Percentiles rank a stretch among this genome's conserved stretches.
Evolutionary conservation across 106 monocot genomes (phyloP).

Genomic region (Apostasia ramifera): DNA sequence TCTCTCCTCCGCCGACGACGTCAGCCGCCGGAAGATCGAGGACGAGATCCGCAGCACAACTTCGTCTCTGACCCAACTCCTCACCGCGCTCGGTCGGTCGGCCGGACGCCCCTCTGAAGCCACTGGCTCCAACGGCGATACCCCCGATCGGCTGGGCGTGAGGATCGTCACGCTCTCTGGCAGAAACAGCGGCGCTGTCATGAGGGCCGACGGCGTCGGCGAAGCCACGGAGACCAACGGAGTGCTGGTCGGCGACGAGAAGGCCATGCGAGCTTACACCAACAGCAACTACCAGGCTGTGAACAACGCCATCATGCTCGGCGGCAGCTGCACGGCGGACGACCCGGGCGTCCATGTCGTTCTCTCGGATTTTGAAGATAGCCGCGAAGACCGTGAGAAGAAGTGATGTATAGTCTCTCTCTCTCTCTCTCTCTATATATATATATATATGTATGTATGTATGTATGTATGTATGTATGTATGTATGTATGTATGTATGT

Average conservation of each 20-base stretch:
- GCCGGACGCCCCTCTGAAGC: not conserved
- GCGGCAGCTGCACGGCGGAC: slow-evolving; percentile 8
- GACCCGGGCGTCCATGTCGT: slow-evolving; percentile 10
- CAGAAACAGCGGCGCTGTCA: slow-evolving; percentile 10
- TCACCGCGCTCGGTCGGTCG: slow-evolving; percentile 5
- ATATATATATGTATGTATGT: too few relatives aligned
- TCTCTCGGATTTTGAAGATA: not conserved
- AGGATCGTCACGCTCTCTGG: slow-evolving; percentile 13
- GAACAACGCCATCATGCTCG: slow-evolving; percentile 15
- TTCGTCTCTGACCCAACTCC: slow-evolving; percentile 5
- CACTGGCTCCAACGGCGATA: not conserved
- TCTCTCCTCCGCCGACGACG: not conserved
- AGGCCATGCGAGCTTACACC: slow-evolving; percentile 1
- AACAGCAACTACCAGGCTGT: slow-evolving; percentile 19
- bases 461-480: too few relatives aligned
- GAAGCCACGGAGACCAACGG: not conserved
- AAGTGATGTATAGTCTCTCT: not conserved
- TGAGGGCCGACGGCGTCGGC: not conserved
- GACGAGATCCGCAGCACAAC: slow-evolving; percentile 10
- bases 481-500: too few relatives aligned
- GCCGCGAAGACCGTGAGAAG: not conserved
- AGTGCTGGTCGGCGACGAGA: not conserved
- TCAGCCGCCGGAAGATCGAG: not conserved
- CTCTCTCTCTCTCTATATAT: too few relatives aligned
- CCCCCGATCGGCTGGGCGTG: not conserved